These are phyloP conservation scores for Fraxinus angustifolia DNA, from an alignment of 305 asterid species.

Conservation along the genomic window DNA sequence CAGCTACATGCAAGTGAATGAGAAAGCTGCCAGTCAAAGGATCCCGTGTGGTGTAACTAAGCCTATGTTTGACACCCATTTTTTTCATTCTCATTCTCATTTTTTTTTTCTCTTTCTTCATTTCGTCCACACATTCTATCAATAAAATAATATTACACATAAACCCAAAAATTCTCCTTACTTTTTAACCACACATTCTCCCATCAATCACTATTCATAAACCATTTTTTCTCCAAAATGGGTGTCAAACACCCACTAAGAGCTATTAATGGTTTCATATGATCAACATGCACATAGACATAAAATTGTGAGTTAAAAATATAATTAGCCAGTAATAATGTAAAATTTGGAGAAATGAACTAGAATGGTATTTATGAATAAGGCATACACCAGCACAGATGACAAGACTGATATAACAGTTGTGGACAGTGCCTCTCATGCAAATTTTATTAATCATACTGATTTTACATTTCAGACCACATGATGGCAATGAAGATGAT, in stretches of 20 bases:
- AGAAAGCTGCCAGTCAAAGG: too few relatives aligned
- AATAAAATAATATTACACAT: too few relatives aligned
- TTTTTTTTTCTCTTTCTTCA: too few relatives aligned
- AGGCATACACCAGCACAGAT: background rate
- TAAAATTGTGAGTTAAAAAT: background rate
- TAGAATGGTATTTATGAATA: background rate
- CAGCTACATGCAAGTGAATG: background rate
- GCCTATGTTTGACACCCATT: too few relatives aligned
- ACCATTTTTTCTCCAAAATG: too few relatives aligned
- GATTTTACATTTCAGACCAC: slow-evolving; percentile 56
- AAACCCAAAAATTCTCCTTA: too few relatives aligned
- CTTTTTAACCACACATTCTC: too few relatives aligned
- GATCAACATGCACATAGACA: background rate
- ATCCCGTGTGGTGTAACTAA: too few relatives aligned
- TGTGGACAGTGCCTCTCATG: background rate
- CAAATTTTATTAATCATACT: background rate
- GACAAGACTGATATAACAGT: background rate
- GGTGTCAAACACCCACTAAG: too few relatives aligned
- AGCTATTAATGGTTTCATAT: background rate
- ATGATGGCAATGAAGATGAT: slow-evolving; percentile 99
- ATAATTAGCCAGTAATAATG: background rate
- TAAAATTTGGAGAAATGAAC: background rate
- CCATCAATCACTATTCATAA: too few relatives aligned
- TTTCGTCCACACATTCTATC: too few relatives aligned
- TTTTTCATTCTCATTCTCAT: too few relatives aligned